Evolutionary conservation across 73 alveolate species (phyloP).

Genomic region (Stentor coeruleus): DNA sequence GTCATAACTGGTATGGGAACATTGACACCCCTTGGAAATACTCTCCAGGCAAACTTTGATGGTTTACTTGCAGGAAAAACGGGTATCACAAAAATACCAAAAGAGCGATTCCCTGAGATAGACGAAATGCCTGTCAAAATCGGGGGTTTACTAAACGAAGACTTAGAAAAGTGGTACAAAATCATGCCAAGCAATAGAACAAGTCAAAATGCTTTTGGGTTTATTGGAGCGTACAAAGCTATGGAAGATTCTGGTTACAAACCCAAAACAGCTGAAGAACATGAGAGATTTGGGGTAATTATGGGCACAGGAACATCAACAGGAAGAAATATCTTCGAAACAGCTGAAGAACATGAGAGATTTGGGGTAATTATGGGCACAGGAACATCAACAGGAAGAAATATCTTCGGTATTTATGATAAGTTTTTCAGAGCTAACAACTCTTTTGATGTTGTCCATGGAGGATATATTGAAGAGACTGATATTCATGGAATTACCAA

Average conservation of each 20-base stretch:
- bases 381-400: constrained; percentile 43
- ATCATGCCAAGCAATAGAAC: constrained; percentile 26
- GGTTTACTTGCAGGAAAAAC: constrained; percentile 49
- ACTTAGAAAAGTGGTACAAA: constrained; percentile 26
- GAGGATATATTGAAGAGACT: constrained; percentile 18
- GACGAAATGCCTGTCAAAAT: constrained; percentile 41
- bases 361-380: constrained; percentile 46
- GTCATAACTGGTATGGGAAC: constrained; percentile 74
- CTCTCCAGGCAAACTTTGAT: constrained; percentile 40
- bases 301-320: constrained; percentile 49
- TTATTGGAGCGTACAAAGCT: constrained; percentile 50
- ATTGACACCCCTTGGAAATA: constrained; percentile 59
- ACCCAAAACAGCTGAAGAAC: constrained; percentile 25
- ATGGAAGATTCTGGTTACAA: constrained; percentile 32
- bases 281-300: constrained; percentile 33
- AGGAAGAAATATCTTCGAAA: constrained; percentile 32
- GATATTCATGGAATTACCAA: not conserved
- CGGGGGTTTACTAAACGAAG: constrained; percentile 30
- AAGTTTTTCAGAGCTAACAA: constrained; percentile 35
- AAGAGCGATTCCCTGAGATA: constrained; percentile 29
- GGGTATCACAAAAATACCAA: constrained; percentile 45
- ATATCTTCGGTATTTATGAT: constrained; percentile 28
- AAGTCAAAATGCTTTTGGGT: constrained; percentile 37
- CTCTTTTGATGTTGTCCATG: constrained; percentile 34
- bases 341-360: constrained; percentile 25